These are phyloP conservation scores for Juncus inflexus DNA, from an alignment of 176 grass and related monocot genomes.

Conservation along the genomic window DNA sequence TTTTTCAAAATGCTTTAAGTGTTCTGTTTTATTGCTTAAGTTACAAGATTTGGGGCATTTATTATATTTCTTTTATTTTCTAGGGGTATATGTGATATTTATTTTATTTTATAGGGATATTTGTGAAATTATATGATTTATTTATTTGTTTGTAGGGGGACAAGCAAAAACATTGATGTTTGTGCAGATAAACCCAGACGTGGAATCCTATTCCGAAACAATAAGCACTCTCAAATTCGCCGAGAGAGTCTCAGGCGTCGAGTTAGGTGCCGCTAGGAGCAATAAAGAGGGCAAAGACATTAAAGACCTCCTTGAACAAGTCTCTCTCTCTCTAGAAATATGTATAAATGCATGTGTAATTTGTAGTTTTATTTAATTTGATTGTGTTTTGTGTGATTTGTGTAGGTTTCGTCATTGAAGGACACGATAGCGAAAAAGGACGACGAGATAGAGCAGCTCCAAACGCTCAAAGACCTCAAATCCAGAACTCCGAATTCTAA, in stretches of 20 bases:
- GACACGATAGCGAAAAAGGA: slow-evolving; percentile 77
- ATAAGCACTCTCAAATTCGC: slow-evolving; percentile 99
- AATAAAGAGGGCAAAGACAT: slow-evolving; percentile 98
- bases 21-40: too few species aligned
- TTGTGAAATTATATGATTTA: not conserved
- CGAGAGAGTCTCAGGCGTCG: slow-evolving; percentile 96
- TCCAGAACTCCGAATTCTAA: slow-evolving; percentile 42
- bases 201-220: slow-evolving; percentile 86
- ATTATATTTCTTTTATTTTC: too few species aligned
- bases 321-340: slow-evolving; percentile 12
- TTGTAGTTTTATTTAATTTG: not conserved
- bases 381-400: not conserved
- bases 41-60: too few species aligned
- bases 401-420: slow-evolving; percentile 86
- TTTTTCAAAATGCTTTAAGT: too few species aligned
- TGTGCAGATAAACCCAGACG: slow-evolving; percentile 91
- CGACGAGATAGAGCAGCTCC: slow-evolving; percentile 81
- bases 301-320: slow-evolving; percentile 96
- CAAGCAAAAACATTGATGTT: slow-evolving; percentile 98
- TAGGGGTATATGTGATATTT: too few species aligned
- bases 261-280: slow-evolving; percentile 86
- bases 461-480: slow-evolving; percentile 49
- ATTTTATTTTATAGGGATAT: too few species aligned
- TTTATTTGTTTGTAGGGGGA: slow-evolving; percentile 58
- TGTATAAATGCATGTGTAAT: not conserved